Percentiles rank a stretch among this genome's conserved stretches.
Conservation (phyloP, 2,329 filamentous ascomycete species). For the Cercospora sojina region DNA sequence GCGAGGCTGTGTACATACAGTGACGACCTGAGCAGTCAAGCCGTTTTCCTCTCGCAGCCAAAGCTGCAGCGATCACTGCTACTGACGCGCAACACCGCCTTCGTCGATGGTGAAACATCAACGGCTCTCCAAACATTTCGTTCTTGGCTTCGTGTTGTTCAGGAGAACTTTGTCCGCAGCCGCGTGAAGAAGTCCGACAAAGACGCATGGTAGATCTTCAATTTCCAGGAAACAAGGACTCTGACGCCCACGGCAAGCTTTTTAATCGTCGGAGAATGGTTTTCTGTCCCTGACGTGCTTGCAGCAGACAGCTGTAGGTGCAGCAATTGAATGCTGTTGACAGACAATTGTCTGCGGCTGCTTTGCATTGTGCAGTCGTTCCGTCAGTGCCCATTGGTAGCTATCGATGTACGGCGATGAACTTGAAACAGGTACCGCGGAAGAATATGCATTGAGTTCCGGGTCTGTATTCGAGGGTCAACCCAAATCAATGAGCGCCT, state of each 20-base stretch:
- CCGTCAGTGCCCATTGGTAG: not conserved
- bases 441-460: not conserved
- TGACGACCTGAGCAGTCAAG: not conserved
- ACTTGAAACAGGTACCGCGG: not conserved
- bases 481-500: not conserved
- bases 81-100: not conserved
- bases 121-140: not conserved
- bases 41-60: not conserved
- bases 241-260: not conserved
- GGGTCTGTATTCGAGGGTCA: not conserved
- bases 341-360: not conserved
- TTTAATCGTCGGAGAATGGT: not conserved
- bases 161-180: not conserved
- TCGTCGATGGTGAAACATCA: not conserved
- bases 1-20: not conserved
- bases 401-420: not conserved
- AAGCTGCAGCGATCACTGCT: not conserved
- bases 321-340: not conserved
- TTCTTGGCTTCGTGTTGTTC: not conserved
- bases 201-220: not conserved
- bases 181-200: constrained; percentile 3
- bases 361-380: not conserved
- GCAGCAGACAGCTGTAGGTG: not conserved
- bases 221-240: not conserved
- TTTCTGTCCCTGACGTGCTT: not conserved